Base-by-base conservation (phyloP, 2,329 filamentous ascomycete species). In the Alternaria sp. region DNA sequence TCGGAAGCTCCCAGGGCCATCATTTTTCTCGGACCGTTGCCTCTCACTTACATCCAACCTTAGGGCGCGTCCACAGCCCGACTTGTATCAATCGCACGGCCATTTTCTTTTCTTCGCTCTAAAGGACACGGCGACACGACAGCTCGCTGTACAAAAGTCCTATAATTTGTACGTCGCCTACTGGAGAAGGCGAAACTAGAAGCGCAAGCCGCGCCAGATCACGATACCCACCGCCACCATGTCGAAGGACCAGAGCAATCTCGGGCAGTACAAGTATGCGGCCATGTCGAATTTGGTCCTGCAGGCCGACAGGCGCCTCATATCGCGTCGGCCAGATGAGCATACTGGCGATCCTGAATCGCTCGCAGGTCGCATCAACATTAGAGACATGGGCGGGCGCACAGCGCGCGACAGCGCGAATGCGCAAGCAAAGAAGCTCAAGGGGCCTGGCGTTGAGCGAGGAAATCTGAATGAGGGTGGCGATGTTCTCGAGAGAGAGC, bases 261-360 rank as follows among this genome's bases (percentile, higher is more conserved):
- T 97, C 75, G 94, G 93, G 81, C 94, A 97, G 83, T 97, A 97
- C 87, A 97, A 97, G 83, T 97, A 97, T 88, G 93, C 93, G 89
- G 93, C 92, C 81, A 98, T 99, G 95, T 99, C 95, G 84, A 99
- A 99, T 89, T 91, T 99, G 93, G 95, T 99, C 79, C 92, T 99
- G 88, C 95, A 99, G 92, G 94, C 93, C 84, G 95, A 99, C 85
- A 91, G 94, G 83, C 91, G 95, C 74, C 98, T 99, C 79, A 91
- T 97, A 73, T 93, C 93, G 67, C 90, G 95, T 79, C 90, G 93
- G 74, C 93, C 90, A 72, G 94, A 99, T 81, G 96, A 99, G 83
- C 90, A 93, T 66, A 98, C 94, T 53, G 95, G 95, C 73, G 95
- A 99, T 79, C 96, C 95, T 53, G 95, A 99, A 83, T 99, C 96